These are phyloP conservation scores for Chrysanthemum seticuspe DNA, from an alignment of 129 eudicot species.

Conservation along the genomic window DNA sequence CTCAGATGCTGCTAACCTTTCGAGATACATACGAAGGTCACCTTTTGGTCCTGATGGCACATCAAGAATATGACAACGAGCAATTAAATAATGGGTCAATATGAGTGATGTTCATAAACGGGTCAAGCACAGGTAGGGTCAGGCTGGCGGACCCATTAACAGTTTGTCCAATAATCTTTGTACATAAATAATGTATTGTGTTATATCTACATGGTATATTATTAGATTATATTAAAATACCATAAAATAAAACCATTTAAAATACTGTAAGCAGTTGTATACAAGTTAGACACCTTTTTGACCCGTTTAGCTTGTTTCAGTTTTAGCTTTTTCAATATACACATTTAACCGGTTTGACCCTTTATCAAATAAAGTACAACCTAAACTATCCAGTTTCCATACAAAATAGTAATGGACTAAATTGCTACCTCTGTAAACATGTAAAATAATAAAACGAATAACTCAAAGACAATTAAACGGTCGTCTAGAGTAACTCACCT, in stretches of 20 bases:
- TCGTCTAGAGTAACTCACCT: slow-evolving; percentile 39
- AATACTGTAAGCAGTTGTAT: background rate
- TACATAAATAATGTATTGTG: too few relatives aligned
- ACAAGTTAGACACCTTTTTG: background rate
- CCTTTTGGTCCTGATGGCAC: slow-evolving; percentile 64
- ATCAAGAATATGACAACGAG: slow-evolving; percentile 21
- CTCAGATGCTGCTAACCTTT: slow-evolving; percentile 57
- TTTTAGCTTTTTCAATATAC: background rate
- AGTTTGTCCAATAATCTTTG: too few relatives aligned
- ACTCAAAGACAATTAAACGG: background rate
- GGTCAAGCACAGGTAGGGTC: too few relatives aligned
- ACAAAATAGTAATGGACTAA: background rate
- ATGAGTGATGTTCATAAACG: too few relatives aligned
- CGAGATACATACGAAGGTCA: slow-evolving; percentile 62
- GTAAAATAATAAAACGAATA: background rate
- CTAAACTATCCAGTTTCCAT: background rate
- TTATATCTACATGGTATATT: too few relatives aligned
- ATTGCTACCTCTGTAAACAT: background rate
- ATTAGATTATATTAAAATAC: too few relatives aligned
- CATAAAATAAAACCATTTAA: background rate
- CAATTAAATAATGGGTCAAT: background rate
- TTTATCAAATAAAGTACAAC: background rate
- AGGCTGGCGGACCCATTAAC: too few relatives aligned
- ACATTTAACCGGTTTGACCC: background rate
- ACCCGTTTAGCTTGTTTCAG: background rate